Evolutionary conservation across 371 early-diverging fungal species (phyloP).

Genomic region (Mucor piriformis): DNA sequence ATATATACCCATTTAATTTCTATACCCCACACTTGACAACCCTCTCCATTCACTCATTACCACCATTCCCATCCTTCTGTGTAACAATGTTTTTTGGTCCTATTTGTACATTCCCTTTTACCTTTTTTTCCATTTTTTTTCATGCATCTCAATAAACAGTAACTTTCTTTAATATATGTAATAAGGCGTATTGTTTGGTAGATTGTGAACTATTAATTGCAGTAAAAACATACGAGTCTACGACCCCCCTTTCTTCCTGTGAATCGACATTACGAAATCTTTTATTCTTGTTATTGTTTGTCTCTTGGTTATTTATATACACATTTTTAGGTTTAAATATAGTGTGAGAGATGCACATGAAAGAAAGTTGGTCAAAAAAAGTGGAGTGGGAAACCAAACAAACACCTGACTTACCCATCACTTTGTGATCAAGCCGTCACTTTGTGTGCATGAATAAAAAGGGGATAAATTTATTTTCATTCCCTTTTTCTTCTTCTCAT

Average conservation of each 20-base stretch:
- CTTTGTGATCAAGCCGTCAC: constrained; percentile 2
- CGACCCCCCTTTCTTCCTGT: no score
- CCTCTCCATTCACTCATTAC: constrained; percentile 4
- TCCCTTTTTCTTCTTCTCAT: constrained; percentile 4
- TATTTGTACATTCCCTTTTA: constrained; percentile 4
- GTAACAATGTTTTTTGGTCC: constrained; percentile 6
- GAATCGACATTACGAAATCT: not conserved
- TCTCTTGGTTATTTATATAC: not conserved
- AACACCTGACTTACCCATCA: constrained; percentile 21
- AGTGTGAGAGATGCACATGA: constrained; percentile 36
- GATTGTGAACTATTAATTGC: no score
- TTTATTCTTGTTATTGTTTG: not conserved
- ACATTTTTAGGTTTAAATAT: not conserved
- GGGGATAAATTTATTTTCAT: not conserved
- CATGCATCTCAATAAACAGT: constrained; percentile 1
- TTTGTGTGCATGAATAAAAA: constrained; percentile 2
- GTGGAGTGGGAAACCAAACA: constrained; percentile 15
- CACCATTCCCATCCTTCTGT: constrained; percentile 19
- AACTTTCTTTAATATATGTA: not conserved
- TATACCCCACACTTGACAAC: constrained; percentile 5
- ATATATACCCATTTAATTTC: constrained; percentile 1
- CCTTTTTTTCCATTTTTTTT: not conserved
- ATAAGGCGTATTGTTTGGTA: no score
- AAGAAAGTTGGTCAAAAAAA: not conserved
- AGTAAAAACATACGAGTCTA: no score